phyloP scores from a whole-genome alignment of 768 basidiomycete species.

The Gelatoporia subvermispora region DNA sequence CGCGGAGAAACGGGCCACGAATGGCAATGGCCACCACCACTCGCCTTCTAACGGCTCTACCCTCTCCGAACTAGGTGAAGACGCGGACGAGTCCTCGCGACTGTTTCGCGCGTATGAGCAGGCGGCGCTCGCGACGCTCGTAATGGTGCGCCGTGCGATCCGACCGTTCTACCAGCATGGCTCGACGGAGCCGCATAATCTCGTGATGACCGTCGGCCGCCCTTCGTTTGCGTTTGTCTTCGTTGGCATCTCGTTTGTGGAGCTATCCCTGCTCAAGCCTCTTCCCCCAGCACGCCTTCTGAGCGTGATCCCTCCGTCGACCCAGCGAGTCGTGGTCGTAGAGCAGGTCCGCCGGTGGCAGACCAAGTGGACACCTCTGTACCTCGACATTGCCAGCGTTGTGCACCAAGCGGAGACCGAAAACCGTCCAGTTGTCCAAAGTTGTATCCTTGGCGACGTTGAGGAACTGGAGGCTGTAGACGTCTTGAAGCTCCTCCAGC shows the following conservation, averaged over 20 bases:
- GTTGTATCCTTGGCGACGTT: slow-evolving; percentile 55
- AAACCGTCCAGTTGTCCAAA: slow-evolving; percentile 49
- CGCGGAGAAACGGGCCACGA: slow-evolving; percentile 29
- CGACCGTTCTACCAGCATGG: slow-evolving; percentile 51
- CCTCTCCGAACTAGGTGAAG: slow-evolving; percentile 27
- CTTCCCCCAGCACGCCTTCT: slow-evolving; percentile 54
- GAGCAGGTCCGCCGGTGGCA: slow-evolving; percentile 75
- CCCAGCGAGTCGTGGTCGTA: slow-evolving; percentile 68
- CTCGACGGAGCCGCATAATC: slow-evolving; percentile 53
- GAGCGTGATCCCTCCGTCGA: slow-evolving; percentile 54
- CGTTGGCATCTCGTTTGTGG: slow-evolving; percentile 60
- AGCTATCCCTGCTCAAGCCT: slow-evolving; percentile 66
- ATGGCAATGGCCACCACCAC: slow-evolving; percentile 27
- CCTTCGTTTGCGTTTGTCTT: slow-evolving; percentile 37
- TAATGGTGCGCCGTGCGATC: slow-evolving; percentile 56
- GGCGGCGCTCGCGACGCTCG: slow-evolving; percentile 59
- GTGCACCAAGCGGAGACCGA: slow-evolving; percentile 49
- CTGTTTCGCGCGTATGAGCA: slow-evolving; percentile 62
- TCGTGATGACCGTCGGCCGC: slow-evolving; percentile 68
- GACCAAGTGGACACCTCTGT: slow-evolving; percentile 86
- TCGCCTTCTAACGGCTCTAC: slow-evolving; percentile 27
- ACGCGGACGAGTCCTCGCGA: slow-evolving; percentile 17
- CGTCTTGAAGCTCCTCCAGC: slow-evolving; percentile 48
- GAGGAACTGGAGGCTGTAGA: slow-evolving; percentile 35
- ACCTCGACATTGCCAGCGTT: slow-evolving; percentile 73